phyloP scores from a whole-genome alignment of 495 filamentous ascomycete genomes.

The Podospora sp. region DNA sequence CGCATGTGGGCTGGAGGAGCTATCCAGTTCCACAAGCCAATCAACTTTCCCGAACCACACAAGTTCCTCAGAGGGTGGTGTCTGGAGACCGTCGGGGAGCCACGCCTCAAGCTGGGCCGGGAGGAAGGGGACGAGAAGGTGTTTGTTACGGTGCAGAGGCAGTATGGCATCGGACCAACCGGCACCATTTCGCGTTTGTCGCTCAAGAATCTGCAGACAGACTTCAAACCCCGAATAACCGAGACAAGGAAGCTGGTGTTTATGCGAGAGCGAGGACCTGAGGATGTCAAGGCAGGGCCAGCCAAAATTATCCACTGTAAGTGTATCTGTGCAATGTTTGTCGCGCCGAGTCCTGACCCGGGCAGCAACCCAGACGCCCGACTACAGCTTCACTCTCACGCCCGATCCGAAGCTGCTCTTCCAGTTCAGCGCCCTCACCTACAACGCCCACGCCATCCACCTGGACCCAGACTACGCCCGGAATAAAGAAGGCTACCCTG shows the following conservation, averaged over 20 bases:
- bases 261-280: constrained; percentile 33
- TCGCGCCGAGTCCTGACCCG: not conserved
- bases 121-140: constrained; percentile 40
- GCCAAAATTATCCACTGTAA: constrained; percentile 29
- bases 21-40: constrained; percentile 31
- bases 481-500: constrained; percentile 70
- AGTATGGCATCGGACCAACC: constrained; percentile 26
- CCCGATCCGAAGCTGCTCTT: constrained; percentile 72
- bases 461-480: constrained; percentile 72
- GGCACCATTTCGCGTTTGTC: not conserved
- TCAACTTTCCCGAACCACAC: constrained; percentile 47
- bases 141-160: constrained; percentile 45
- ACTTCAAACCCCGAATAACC: constrained; percentile 23
- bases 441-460: constrained; percentile 86
- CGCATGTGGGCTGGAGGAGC: constrained; percentile 82
- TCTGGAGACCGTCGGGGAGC: constrained; percentile 59
- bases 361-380: constrained; percentile 40
- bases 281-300: not conserved
- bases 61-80: constrained; percentile 49
- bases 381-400: constrained; percentile 61
- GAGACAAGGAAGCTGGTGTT: constrained; percentile 46
- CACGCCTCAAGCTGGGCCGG: constrained; percentile 48
- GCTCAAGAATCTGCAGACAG: not conserved
- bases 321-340: not conserved
- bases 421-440: constrained; percentile 81